Base-by-base conservation (phyloP, 1,284 basidiomycete genomes). In the Golubevia sp. region DNA sequence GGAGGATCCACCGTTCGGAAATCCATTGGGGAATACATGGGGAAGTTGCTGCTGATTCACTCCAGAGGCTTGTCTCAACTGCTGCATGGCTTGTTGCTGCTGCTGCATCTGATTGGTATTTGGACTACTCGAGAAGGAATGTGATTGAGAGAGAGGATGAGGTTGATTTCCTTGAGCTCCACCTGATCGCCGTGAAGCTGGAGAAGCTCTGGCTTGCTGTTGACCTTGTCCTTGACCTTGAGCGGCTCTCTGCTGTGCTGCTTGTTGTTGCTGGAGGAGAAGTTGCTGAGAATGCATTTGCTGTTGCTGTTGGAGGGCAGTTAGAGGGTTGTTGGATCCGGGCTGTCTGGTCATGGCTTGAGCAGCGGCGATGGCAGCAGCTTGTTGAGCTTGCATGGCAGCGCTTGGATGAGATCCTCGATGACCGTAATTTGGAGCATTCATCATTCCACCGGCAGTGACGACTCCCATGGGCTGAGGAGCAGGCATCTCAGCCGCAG, bases 401-500 rank as follows among this genome's bases (percentile, higher is more conserved):
- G 38, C 38, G 64, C 64, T 2, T 63, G 56, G 23, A 66, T 57
- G 6, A 64, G 67, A 8, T 58, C 58, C 7, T 27, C 52, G 64
- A 21, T 34, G 24, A 21, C 30, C 38, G 15, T 55, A 18, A 21
- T 15, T n/a, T 26, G 51, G 23, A 44, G 25, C 44, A 20, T 23
- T 20, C 38, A 18, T 24, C 52, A 49, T 44, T 49, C 20, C 48
- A 21, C 7, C 54, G 48, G 34, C n/a, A 20, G 26, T 18, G 24
- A 7, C 30, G 49, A 50, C 56, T 49, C 56, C 50, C 25, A 59
- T 59, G 56, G 49, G 49, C 26, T n/a, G 44, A 30, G 75, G 67
- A 2, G 71, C 23, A 23, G 71, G 71, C 6, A 66, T 63, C 38
- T 78, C 76, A 15, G 73, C 73, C 1, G 77, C 78, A 21, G 75